A percentile compares a stretch with the other conserved stretches of the same genome.
Evolutionary conservation across 495 filamentous ascomycete species (phyloP).

Genomic region (Neurospora pannonica): DNA sequence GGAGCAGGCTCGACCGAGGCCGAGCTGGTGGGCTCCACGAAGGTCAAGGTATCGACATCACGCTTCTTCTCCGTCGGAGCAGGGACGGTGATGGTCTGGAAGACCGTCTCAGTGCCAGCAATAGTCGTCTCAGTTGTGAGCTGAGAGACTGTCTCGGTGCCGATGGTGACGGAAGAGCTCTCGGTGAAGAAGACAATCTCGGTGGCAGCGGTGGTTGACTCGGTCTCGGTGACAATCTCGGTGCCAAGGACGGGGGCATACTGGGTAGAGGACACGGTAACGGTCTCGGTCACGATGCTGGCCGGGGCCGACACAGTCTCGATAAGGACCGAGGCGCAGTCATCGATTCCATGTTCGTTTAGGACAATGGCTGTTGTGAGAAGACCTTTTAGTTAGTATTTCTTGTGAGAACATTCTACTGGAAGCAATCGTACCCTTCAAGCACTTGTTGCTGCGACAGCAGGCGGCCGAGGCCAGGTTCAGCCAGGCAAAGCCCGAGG

Average conservation of each 20-base stretch:
- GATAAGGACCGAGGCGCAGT: constrained; percentile 4
- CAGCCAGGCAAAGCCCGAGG: constrained; percentile 6
- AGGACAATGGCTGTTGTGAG: neutral
- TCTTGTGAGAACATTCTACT: neutral
- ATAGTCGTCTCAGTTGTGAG: neutral
- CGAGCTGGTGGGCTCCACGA: neutral
- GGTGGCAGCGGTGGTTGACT: neutral
- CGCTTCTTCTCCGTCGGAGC: neutral
- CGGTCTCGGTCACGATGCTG: constrained; percentile 6
- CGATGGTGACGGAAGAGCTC: neutral
- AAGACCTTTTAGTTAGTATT: neutral
- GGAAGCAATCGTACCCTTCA: constrained; percentile 3
- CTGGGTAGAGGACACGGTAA: constrained; percentile 1
- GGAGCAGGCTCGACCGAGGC: neutral
- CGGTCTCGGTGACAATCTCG: neutral
- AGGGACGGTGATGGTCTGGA: neutral
- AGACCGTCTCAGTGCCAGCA: neutral
- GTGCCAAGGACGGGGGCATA: constrained; percentile 1
- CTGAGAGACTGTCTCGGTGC: neutral
- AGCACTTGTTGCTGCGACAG: constrained; percentile 11
- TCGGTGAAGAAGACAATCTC: constrained; percentile 6
- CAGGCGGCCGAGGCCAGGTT: constrained; percentile 8
- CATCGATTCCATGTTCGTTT: neutral
- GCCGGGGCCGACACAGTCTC: constrained; percentile 5
- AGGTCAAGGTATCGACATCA: neutral